Conservation (phyloP, 805 yeast genomes). For the Ogataea wickerhamii region DNA sequence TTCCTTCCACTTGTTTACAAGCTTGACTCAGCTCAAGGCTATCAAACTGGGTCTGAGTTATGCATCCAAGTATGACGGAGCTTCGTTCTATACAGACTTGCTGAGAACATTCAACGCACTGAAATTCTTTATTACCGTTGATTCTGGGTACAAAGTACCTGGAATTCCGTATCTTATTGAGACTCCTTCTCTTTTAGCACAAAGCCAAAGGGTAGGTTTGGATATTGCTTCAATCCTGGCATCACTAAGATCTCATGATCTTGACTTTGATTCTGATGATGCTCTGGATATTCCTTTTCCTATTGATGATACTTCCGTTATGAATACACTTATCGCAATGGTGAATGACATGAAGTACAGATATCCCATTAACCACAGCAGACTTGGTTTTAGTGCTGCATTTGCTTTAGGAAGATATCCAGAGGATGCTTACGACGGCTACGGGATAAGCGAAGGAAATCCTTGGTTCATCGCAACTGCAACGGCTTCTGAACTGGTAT, state of each 20-base stretch:
- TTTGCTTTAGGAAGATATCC: slow-evolving; percentile 89
- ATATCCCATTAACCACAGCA: slow-evolving; percentile 69
- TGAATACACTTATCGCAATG: slow-evolving; percentile 62
- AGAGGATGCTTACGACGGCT: slow-evolving; percentile 84
- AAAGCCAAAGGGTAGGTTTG: slow-evolving; percentile 59
- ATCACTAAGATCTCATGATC: slow-evolving; percentile 41
- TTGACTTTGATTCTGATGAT: slow-evolving; percentile 31
- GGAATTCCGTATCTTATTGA: slow-evolving; percentile 60
- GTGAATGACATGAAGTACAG: slow-evolving; percentile 65
- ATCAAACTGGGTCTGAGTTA: slow-evolving; percentile 51
- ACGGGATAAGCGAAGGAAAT: slow-evolving; percentile 70
- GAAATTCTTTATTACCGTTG: slow-evolving; percentile 36
- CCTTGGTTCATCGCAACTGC: slow-evolving; percentile 90
- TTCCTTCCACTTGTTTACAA: slow-evolving; percentile 75
- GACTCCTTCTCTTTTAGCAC: slow-evolving; percentile 46
- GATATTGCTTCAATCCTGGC: slow-evolving; percentile 72
- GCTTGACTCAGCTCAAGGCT: slow-evolving; percentile 70
- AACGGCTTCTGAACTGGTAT: slow-evolving; percentile 61
- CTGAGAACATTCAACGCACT: slow-evolving; percentile 33
- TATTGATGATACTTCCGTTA: slow-evolving; percentile 51
- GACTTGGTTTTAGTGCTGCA: slow-evolving; percentile 39
- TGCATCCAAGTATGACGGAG: slow-evolving; percentile 31
- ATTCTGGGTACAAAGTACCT: slow-evolving; percentile 40
- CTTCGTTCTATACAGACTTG: slow-evolving; percentile 30
- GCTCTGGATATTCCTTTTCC: slow-evolving; percentile 54